Evolutionary conservation across 2,329 filamentous ascomycete genomes (phyloP), one percentile per base, ranked within the genome.

Genomic region (Sphaerulina populicola): DNA sequence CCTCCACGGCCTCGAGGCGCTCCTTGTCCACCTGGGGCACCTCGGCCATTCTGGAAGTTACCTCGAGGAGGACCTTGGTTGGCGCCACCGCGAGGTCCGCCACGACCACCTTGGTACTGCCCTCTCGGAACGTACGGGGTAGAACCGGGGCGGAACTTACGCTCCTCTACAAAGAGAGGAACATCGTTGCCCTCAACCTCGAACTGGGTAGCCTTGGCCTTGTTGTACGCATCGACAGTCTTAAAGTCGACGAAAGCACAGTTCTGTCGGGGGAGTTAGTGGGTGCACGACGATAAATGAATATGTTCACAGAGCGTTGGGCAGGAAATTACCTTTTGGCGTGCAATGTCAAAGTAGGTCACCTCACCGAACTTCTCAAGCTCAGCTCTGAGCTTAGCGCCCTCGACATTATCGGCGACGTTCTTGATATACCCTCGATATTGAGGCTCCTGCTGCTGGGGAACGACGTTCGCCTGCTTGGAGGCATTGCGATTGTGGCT

Each of bases 191-290:
- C 80, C 39, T 79, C 78, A 57, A 98, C 80, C 40, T 79, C 78
- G 72, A 94, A 88, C 33, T 91, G 91, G 73, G 84, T 85, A 55
- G 80, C 80, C 35, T 88, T 77, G 39, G 93, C 93, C 56, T 86
- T 85, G 68, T 88, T 80, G 72, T 94, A 96, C 42, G 82, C 88
- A 49, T 89, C 82, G 18, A 81, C 68, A 42, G 84, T 86, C 66
- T 83, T 85, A 71, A 93, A 98, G 69, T 98, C 93, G 54, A 96
- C 88, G 66, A 97, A 97, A 23, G 93, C 93, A 66, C 89, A 96
- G 77, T 93, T 96, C 91, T 94, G 40, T 23, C 15, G 6, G 2
- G 2, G 10, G n/a, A 11, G 37, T 48, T 12, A 48, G 46, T 31
- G 23, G n/a, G 21, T 31, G 41, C 6, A 4, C 23, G 23, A 4